Evolutionary conservation across 345 rosid genomes (phyloP).

Genomic region (Gynandropsis gynandra): DNA sequence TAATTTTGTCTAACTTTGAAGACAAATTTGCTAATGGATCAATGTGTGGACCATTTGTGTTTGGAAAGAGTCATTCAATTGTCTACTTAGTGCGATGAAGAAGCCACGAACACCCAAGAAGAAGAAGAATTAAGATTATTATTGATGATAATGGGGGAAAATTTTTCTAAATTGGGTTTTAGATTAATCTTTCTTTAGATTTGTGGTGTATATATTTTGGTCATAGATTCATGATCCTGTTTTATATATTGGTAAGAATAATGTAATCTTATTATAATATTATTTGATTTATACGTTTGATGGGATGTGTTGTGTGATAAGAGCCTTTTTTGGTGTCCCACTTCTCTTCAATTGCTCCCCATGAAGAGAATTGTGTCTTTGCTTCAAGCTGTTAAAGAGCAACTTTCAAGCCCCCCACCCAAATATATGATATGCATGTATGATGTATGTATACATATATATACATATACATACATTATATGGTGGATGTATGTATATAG

Average conservation of each 20-base stretch:
- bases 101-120: constrained; percentile 10
- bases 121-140: constrained; percentile 13
- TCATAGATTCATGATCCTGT: constrained; percentile 22
- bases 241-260: constrained; percentile 12
- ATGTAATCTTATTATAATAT: constrained; percentile 14
- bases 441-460: too few species aligned
- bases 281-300: constrained; percentile 18
- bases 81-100: constrained; percentile 33
- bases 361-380: constrained; percentile 18
- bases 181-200: constrained; percentile 21
- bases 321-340: constrained; percentile 21
- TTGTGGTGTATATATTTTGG: constrained; percentile 21
- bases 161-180: constrained; percentile 18
- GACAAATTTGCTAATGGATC: constrained; percentile 27
- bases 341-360: constrained; percentile 19
- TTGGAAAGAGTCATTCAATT: constrained; percentile 19
- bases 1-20: constrained; percentile 19
- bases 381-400: too few species aligned
- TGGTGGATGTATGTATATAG: too few species aligned
- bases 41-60: constrained; percentile 31
- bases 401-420: too few species aligned
- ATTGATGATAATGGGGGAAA: constrained; percentile 22
- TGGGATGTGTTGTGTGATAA: constrained; percentile 27
- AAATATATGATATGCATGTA: too few species aligned
- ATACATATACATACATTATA: too few species aligned